Base-by-base conservation (phyloP, 768 basidiomycete genomes). In the Lactarius quietus region DNA sequence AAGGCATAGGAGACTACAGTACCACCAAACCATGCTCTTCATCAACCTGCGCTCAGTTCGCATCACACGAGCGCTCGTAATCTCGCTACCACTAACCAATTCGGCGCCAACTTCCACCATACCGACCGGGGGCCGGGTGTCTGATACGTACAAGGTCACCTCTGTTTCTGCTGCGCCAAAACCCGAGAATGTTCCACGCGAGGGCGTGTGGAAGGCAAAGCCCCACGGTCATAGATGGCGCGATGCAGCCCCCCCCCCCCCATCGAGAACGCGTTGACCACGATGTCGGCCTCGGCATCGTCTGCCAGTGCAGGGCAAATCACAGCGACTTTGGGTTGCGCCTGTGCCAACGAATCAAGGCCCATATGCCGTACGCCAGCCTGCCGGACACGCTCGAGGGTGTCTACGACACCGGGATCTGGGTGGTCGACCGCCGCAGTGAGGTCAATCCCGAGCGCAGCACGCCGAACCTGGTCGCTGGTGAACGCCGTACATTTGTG, bases 401-500 rank as follows among this genome's bases (percentile, higher is more conserved):
- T 65, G 2, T 73, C 70, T 26, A 62, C 66, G 18, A 75, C 70
- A n/a, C n/a, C n/a, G n/a, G n/a, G n/a, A n/a, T n/a, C n/a, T n/a
- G n/a, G n/a, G n/a, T n/a, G n/a, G n/a, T n/a, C n/a, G n/a, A n/a
- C n/a, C n/a, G n/a, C n/a, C n/a, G n/a, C n/a, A n/a, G n/a, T n/a
- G n/a, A n/a, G n/a, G n/a, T n/a, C n/a, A n/a, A 82, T 70, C 28
- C 77, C 73, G 52, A 84, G 76, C 41, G 77, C 73, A 7, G 67
- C 53, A 28, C 72, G 67, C 41, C 90, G 77, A n/a, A 45, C 82
- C 1, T 73, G 65, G 5, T 78, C 74, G 39, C 74, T 61, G 69
- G 90, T 78, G 74, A 92, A 86, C 18, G 92, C 83, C 7, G 85
- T 87, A 0, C 89, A 72, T 91, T 90, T 17, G 89, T 87, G 2